Evolutionary conservation across 805 yeast genomes (phyloP), one percentile per base, ranked within the genome.

Genomic region (Yamadazyma tumulicola): DNA sequence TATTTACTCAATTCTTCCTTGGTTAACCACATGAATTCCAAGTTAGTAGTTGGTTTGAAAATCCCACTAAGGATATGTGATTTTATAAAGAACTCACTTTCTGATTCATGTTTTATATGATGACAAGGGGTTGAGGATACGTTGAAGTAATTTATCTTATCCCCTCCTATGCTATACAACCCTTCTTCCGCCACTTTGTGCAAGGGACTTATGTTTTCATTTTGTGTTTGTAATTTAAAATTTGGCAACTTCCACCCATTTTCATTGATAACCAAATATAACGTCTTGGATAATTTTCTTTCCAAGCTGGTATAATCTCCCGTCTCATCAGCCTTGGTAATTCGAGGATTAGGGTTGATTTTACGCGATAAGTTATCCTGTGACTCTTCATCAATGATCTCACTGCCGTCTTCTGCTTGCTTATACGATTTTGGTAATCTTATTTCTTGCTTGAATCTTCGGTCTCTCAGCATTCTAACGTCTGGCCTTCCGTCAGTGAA

Each of bases 111-210:
- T 46, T 75, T 68, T 42, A 81, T 52, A 1, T 82, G 77, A 28
- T 81, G 88, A 26, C 89, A 81, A 26, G 98, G 97, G 4, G 83
- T 83, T 37, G 76, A 77, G 16, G 97, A 87, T n/a, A 93, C 95
- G 14, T 84, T 77, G 85, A 94, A 91, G 28, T 87, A 82, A 61
- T 87, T 84, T 55, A 93, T 75, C 36, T 71, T 57, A 8, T 69
- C 75, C 20, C 96, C 95, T 13, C 96, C 96, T 14, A 84, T 49
- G 15, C 59, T 48, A 54, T 77, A 72, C 37, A 93, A 62, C 0
- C 95, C 94, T 31, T 72, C 61, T 57, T 85, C 86, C 2, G 96
- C 96, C 23, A 79, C 72, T 37, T 61, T 62, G 55, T 85, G 88
- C 45, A 93, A 72, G 11, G 85, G 74, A 19, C 16, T 24, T 24